These are phyloP conservation scores for Myxozyma nipponensis DNA, from an alignment of 805 yeast genomes.

Conservation along the genomic window DNA sequence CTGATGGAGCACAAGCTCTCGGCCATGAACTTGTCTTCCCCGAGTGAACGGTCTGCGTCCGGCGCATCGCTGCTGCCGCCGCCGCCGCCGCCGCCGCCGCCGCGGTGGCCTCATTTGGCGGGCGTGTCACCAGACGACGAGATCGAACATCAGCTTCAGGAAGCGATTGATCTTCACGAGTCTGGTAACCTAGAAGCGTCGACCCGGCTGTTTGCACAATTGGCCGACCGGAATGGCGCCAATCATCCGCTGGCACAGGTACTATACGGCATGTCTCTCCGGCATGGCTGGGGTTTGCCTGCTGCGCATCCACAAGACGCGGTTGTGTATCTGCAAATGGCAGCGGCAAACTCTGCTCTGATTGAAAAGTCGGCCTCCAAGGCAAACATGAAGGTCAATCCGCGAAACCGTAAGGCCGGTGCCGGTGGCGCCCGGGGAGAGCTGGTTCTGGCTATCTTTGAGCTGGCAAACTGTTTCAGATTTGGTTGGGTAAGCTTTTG, in stretches of 20 bases:
- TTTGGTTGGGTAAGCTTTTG: slow-evolving; percentile 31
- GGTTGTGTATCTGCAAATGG: slow-evolving; percentile 30
- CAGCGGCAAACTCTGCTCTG: slow-evolving; percentile 31
- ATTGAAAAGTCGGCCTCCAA: slow-evolving; percentile 19
- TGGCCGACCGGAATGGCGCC: slow-evolving; percentile 31
- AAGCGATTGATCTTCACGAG: slow-evolving; percentile 34
- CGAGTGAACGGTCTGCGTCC: no score
- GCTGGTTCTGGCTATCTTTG: slow-evolving; percentile 33
- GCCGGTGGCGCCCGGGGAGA: slow-evolving; percentile 29
- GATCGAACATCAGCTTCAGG: slow-evolving; percentile 28
- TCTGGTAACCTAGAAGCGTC: slow-evolving; percentile 27
- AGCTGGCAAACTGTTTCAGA: slow-evolving; percentile 35
- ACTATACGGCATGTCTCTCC: slow-evolving; percentile 32
- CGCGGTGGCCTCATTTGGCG: slow-evolving; percentile 1
- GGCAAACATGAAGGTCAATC: slow-evolving; percentile 4
- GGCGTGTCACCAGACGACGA: background rate
- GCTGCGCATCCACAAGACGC: slow-evolving; percentile 25
- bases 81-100: background rate
- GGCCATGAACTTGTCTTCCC: no score
- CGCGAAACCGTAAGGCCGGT: slow-evolving; percentile 15
- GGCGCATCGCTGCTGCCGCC: background rate
- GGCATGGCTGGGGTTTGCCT: slow-evolving; percentile 37
- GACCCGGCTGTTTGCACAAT: slow-evolving; percentile 20
- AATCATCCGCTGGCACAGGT: slow-evolving; percentile 35
- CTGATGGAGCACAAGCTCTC: background rate